Conservation (phyloP, 495 filamentous ascomycete genomes). For the Penicillium goetzii region DNA sequence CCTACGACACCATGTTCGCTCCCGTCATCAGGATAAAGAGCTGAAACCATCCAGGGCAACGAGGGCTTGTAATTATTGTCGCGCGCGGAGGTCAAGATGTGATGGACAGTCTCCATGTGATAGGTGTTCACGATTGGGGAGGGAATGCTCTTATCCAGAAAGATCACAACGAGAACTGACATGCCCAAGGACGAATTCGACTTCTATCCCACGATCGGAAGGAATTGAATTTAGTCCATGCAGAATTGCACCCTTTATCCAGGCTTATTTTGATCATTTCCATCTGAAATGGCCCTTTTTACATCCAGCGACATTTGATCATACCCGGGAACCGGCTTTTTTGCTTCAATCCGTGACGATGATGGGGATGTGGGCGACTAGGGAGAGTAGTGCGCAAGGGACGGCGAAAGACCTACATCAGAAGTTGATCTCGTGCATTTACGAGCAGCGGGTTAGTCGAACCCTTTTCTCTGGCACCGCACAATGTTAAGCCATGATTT, state of each 20-base stretch:
- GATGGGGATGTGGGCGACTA: constrained; percentile 13
- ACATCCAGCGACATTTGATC: constrained; percentile 28
- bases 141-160: background rate
- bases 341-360: constrained; percentile 14
- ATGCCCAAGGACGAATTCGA: background rate
- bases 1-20: constrained; percentile 2
- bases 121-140: constrained; percentile 8
- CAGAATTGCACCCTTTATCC: constrained; percentile 3
- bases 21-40: constrained; percentile 4
- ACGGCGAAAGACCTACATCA: constrained; percentile 6
- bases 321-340: constrained; percentile 11
- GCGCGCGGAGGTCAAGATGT: constrained; percentile 16
- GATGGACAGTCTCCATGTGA: constrained; percentile 14
- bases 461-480: no score
- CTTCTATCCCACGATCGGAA: background rate
- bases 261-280: constrained; percentile 25
- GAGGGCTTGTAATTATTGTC: constrained; percentile 14
- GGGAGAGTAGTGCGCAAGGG: background rate
- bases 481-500: background rate
- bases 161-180: background rate
- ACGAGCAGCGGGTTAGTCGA: background rate
- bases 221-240: background rate
- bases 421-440: background rate
- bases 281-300: constrained; percentile 23
- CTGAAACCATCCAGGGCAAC: constrained; percentile 5